Conservation (phyloP, 163 green algal genomes). For the Scenedesmus sp. region DNA sequence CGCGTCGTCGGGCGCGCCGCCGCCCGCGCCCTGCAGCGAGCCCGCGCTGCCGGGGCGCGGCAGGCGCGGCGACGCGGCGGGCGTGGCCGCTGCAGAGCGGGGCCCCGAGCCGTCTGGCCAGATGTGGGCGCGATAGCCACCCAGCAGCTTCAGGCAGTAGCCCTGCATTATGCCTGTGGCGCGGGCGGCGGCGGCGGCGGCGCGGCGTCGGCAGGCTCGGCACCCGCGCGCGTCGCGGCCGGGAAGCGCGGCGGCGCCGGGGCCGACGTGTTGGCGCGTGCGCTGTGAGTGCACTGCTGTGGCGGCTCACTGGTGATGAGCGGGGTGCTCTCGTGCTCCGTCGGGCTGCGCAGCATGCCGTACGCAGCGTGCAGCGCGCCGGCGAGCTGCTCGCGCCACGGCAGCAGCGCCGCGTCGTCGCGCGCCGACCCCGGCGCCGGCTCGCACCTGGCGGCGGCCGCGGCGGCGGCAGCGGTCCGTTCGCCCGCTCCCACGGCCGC, state of each 20-base stretch:
- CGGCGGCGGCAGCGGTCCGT: not conserved
- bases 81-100: not conserved
- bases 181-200: not conserved
- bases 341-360: conserved; percentile 66
- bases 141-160: conserved; percentile 74
- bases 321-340: conserved; percentile 78
- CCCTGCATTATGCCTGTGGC: conserved; percentile 66
- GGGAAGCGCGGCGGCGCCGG: too few species aligned
- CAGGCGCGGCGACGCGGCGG: conserved; percentile 2
- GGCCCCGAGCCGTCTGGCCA: conserved; percentile 13
- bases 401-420: conserved; percentile 70
- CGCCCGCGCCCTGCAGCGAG: not conserved
- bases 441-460: conserved; percentile 23
- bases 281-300: too few species aligned
- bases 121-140: conserved; percentile 59
- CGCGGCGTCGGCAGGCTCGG: too few species aligned
- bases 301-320: conserved; percentile 61
- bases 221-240: too few species aligned
- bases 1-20: conserved; percentile 5
- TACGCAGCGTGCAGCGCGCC: conserved; percentile 64
- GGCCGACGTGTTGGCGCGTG: too few species aligned
- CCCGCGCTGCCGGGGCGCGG: not conserved
- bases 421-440: conserved; percentile 50
- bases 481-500: not conserved
- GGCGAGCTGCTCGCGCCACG: conserved; percentile 66